Base-by-base conservation (phyloP, 2,329 filamentous ascomycete species). In the Nothopassalora personata region DNA sequence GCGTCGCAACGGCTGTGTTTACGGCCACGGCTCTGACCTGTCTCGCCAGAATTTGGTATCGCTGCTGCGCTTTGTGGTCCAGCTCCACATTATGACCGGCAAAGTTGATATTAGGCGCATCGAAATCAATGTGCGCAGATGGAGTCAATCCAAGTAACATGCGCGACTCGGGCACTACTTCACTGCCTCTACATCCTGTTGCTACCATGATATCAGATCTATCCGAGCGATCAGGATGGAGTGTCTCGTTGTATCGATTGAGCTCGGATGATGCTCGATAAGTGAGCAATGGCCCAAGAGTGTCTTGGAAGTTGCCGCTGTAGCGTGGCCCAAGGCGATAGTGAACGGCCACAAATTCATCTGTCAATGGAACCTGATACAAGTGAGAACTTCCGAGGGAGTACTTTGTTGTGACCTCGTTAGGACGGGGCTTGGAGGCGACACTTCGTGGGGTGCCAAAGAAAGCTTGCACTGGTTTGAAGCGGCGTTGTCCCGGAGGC, bases 281-380 rank as follows among this genome's bases (percentile, higher is more conserved):
- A 0, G 95, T 99, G 71, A 97, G 91, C 69, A 99, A 96, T 1
- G 91, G 93, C 5, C 95, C 94, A 13, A 99, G 81, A 66, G 91
- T 94, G 70, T 99, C 94, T 74, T 99, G 94, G 67, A 96, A 96
- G 71, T 99, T 99, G 15, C 94, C 94, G 70, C 91, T 87, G 67
- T 99, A 99, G 51, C 91, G 86, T 27, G 91, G 89, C 0, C 94
- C 93, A 18, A 99, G 85, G 53, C 92, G 89, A 71, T 88, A 90
- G 68, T 96, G 90, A 0, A 99, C 94, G 11, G 93, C 88, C 57
- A 99, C 81, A 60, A 96, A 83, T 73, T 99, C 94, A 70, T 97
- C 93, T 60, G 91, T 96, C 36, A 97, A 79, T 0, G 87, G 84
- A 60, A 96, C 90, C 59, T 93, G 88, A 62, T 97, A 91, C 5